phyloP scores from a whole-genome alignment of 2,329 filamentous ascomycete genomes.

The Penicillium crustosum region DNA sequence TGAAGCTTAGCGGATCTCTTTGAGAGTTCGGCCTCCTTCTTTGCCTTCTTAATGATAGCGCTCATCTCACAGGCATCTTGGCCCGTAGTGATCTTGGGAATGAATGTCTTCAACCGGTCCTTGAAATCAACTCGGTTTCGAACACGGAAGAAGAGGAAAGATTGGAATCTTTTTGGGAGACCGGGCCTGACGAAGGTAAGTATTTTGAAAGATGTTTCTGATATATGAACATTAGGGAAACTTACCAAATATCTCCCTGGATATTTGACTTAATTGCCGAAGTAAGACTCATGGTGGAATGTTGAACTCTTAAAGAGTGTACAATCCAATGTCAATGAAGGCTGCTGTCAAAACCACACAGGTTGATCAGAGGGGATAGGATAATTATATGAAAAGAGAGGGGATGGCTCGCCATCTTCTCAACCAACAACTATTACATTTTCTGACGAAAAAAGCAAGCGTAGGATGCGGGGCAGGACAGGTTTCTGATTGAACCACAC shows the following conservation, averaged over 20 bases:
- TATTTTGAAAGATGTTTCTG: neutral
- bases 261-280: slow-evolving; percentile 11
- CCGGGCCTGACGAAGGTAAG: neutral
- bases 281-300: slow-evolving; percentile 6
- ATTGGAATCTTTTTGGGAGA: slow-evolving; percentile 8
- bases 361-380: neutral
- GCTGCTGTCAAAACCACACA: neutral
- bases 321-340: neutral
- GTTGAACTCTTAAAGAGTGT: neutral
- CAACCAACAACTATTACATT: neutral
- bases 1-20: slow-evolving; percentile 1
- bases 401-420: neutral
- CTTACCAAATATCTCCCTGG: slow-evolving; percentile 20
- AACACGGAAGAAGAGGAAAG: slow-evolving; percentile 17
- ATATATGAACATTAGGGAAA: neutral
- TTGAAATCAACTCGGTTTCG: slow-evolving; percentile 9
- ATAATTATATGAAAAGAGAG: slow-evolving; percentile 1
- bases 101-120: slow-evolving; percentile 7
- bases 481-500: neutral
- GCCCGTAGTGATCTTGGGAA: slow-evolving; percentile 15
- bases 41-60: slow-evolving; percentile 2
- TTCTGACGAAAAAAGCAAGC: neutral
- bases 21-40: neutral
- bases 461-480: neutral
- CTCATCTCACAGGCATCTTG: slow-evolving; percentile 6